Percentiles rank a stretch among this genome's conserved stretches.
These are phyloP conservation scores for Physaria fendleri DNA, from an alignment of 345 rosid species.

Conservation along the genomic window DNA sequence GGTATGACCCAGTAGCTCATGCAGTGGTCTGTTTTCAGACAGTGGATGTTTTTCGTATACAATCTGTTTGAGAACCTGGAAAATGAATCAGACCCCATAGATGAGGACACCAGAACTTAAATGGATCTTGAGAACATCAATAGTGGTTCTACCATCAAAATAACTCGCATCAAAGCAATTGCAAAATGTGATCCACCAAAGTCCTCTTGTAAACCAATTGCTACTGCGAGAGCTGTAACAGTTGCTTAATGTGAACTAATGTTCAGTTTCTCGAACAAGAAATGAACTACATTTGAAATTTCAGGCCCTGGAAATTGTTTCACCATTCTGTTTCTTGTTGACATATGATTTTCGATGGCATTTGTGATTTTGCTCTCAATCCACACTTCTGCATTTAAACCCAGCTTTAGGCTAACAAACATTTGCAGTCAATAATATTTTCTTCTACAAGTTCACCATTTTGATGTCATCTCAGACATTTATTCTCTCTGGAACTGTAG, in stretches of 20 bases:
- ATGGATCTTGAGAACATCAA: background rate
- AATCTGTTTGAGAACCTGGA: slow-evolving; percentile 88
- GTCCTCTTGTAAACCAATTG: slow-evolving; percentile 67
- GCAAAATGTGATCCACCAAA: slow-evolving; percentile 66
- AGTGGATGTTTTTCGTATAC: slow-evolving; percentile 86
- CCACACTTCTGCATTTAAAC: background rate
- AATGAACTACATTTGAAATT: background rate
- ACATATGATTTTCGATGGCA: background rate
- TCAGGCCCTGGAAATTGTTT: background rate
- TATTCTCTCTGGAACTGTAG: slow-evolving; percentile 34
- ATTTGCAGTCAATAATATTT: background rate
- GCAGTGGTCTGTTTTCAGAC: slow-evolving; percentile 80
- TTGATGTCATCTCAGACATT: background rate
- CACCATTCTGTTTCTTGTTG: background rate
- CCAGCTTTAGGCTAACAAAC: background rate
- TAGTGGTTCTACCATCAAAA: background rate
- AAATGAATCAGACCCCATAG: background rate
- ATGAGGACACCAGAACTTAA: background rate
- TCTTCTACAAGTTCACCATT: background rate
- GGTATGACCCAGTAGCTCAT: slow-evolving; percentile 87
- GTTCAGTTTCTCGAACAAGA: background rate
- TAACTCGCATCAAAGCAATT: slow-evolving; percentile 30
- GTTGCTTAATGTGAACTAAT: slow-evolving; percentile 88
- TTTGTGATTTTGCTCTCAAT: background rate
- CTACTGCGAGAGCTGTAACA: slow-evolving; percentile 63